phyloP scores from a whole-genome alignment of 495 filamentous ascomycete species.

The Collariella sp. region DNA sequence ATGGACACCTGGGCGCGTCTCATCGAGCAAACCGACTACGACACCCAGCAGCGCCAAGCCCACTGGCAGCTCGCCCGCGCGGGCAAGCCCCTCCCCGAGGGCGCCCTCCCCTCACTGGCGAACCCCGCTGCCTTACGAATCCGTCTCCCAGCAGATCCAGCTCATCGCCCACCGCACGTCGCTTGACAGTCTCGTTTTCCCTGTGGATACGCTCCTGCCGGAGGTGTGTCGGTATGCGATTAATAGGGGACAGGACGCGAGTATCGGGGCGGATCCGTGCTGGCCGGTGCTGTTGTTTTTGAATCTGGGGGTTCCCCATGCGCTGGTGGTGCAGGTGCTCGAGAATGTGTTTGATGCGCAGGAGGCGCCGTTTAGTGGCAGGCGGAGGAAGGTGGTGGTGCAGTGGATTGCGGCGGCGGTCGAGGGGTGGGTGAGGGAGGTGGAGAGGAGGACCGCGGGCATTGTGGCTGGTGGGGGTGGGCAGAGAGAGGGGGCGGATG shows the following conservation, averaged over 20 bases:
- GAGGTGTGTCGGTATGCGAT: constrained; percentile 71
- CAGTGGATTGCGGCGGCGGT: constrained; percentile 37
- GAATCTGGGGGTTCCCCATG: constrained; percentile 63
- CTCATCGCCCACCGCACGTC: constrained; percentile 69
- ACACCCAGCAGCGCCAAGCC: constrained; percentile 46
- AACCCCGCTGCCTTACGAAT: constrained; percentile 62
- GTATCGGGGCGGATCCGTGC: constrained; percentile 47
- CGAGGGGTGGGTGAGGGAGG: constrained; percentile 35
- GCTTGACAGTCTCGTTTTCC: constrained; percentile 66
- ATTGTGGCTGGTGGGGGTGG: not conserved
- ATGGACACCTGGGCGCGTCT: constrained; percentile 74
- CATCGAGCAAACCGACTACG: constrained; percentile 58
- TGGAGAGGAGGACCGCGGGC: constrained; percentile 28
- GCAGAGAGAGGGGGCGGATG: constrained; percentile 24
- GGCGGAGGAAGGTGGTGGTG: constrained; percentile 31
- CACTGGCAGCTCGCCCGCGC: constrained; percentile 20
- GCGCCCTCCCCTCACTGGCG: constrained; percentile 11
- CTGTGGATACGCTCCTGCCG: constrained; percentile 50
- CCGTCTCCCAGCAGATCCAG: constrained; percentile 62
- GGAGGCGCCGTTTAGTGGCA: constrained; percentile 70
- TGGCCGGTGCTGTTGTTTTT: constrained; percentile 83
- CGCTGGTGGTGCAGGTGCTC: constrained; percentile 65
- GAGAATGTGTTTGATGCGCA: constrained; percentile 78
- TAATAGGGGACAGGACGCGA: constrained; percentile 57
- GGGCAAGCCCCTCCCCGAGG: constrained; percentile 11